A percentile compares a stretch with the other conserved stretches of the same genome.
Conservation (phyloP, 768 basidiomycete genomes). For the Amyloporia xantha region DNA sequence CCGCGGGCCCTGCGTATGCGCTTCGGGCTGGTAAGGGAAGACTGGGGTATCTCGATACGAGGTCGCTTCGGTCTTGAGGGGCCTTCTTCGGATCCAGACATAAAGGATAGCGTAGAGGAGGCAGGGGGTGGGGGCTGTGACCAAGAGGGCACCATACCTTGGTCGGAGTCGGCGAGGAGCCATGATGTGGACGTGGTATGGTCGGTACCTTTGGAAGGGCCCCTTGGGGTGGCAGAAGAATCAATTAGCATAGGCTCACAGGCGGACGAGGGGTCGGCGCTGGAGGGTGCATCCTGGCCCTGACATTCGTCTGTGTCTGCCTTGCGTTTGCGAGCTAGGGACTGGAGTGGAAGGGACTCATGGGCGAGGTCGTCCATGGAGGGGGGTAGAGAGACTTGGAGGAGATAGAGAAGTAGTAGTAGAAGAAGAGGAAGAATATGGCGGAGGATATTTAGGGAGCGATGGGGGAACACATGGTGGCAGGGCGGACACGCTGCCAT, state of each 20-base stretch:
- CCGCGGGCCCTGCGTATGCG: conserved; percentile 14
- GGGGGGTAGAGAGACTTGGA: conserved; percentile 14
- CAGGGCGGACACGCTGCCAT: conserved; percentile 21
- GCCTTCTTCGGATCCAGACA: conserved; percentile 21
- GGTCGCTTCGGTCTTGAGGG: conserved; percentile 23
- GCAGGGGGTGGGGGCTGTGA: conserved; percentile 17
- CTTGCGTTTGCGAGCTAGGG: conserved; percentile 62
- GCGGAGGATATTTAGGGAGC: conserved; percentile 30
- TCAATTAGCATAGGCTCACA: conserved; percentile 32
- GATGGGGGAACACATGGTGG: conserved; percentile 29
- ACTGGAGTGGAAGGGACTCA: conserved; percentile 35
- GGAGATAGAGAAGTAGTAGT: conserved; percentile 26
- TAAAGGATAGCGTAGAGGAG: conserved; percentile 24
- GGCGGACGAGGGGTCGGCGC: conserved; percentile 14
- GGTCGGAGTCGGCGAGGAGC: conserved; percentile 18
- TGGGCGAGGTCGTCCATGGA: conserved; percentile 61
- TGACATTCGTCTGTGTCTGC: conserved; percentile 41
- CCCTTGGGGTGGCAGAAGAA: conserved; percentile 23
- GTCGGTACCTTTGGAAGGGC: conserved; percentile 29
- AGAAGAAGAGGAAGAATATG: conserved; percentile 14
- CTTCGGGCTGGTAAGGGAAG: conserved; percentile 12
- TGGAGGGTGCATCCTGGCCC: conserved; percentile 9
- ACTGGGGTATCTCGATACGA: conserved; percentile 22
- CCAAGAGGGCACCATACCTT: conserved; percentile 11
- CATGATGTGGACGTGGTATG: conserved; percentile 33